Evolutionary conservation across 2,329 filamentous ascomycete species (phyloP), one percentile per base, ranked within the genome.

Genomic region (Penicillium capsulatum): DNA sequence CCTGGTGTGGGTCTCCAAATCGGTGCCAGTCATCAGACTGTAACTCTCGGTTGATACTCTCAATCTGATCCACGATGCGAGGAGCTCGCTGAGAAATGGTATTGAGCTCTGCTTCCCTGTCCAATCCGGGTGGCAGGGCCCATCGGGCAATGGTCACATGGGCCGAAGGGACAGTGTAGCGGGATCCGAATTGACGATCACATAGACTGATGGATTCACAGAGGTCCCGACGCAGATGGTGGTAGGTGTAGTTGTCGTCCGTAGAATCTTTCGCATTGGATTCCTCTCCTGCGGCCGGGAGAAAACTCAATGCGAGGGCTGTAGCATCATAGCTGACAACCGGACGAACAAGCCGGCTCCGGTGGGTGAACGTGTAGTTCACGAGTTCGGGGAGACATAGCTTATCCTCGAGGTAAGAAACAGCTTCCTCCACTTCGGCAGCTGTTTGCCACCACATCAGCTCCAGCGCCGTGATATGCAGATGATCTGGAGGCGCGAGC

Each of bases 121-220:
- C 38, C 42, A 74, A 70, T 30, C 90, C 86, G 9, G 73, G 69
- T 28, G 80, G 75, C 7, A 73, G 75, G 30, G 95, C 75, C 60
- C 92, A 96, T 3, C 91, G 75, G 0, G 79, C 90, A 41, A 97
- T 77, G 0, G 91, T 96, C 57, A 96, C 77, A 68, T 97, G 91
- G 11, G 87, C 88, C 32, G 85, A 91, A 2, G 90, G 90, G 2
- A 94, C 87, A 16, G 90, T 81, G 61, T 96, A 97, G 41, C 91
- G 75, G 36, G 85, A 86, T 15, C 75, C 83, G 22, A 95, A 75
- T 11, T 75, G 67, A n/a, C 91, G 71, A 1, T 85, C 86, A 0
- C 80, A 74, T 3, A 68, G 69, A 31, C 72, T 69, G 3, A 79
- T 76, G 17, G 79, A 68, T 34, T 76, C 71, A 60, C 83, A 92